Evolutionary conservation across 108 stramenopile species (phyloP).

Genomic region (Nitzschia sp.): DNA sequence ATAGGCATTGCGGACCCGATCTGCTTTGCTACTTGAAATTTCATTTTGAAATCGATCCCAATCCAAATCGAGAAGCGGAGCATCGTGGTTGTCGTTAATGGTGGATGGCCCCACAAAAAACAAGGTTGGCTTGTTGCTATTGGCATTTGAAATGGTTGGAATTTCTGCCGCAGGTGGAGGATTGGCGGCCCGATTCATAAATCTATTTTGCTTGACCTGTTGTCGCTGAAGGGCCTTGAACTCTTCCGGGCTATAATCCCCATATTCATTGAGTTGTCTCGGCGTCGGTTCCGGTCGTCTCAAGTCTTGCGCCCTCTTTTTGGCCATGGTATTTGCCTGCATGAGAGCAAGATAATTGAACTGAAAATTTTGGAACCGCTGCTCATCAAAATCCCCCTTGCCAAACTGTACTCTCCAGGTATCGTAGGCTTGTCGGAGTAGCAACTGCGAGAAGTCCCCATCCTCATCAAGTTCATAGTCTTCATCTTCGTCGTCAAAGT

Average conservation of each 20-base stretch:
- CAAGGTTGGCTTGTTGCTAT: background rate
- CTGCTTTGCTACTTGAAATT: background rate
- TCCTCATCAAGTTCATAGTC: too few species aligned
- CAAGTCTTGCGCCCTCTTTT: conserved; percentile 6
- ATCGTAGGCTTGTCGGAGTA: conserved; percentile 21
- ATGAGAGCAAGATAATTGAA: conserved; percentile 23
- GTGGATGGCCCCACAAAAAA: background rate
- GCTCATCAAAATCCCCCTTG: conserved; percentile 17
- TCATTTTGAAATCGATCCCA: background rate
- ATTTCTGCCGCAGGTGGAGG: background rate
- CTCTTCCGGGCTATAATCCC: conserved; percentile 78
- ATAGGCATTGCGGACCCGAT: conserved; percentile 13
- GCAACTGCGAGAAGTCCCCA: too few species aligned
- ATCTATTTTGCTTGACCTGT: background rate
- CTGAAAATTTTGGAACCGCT: conserved; percentile 30
- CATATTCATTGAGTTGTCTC: conserved; percentile 66
- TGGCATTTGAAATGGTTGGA: background rate
- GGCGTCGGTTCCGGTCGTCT: conserved; percentile 15
- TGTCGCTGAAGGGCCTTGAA: conserved; percentile 33
- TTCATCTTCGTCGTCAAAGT: too few species aligned
- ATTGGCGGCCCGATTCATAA: too few species aligned
- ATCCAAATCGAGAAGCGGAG: background rate
- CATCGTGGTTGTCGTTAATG: too few species aligned
- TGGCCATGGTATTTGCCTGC: conserved; percentile 16
- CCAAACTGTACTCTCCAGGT: conserved; percentile 19